Base-by-base conservation (phyloP, 371 early-diverging fungal genomes). In the Mucor lusitanicus region DNA sequence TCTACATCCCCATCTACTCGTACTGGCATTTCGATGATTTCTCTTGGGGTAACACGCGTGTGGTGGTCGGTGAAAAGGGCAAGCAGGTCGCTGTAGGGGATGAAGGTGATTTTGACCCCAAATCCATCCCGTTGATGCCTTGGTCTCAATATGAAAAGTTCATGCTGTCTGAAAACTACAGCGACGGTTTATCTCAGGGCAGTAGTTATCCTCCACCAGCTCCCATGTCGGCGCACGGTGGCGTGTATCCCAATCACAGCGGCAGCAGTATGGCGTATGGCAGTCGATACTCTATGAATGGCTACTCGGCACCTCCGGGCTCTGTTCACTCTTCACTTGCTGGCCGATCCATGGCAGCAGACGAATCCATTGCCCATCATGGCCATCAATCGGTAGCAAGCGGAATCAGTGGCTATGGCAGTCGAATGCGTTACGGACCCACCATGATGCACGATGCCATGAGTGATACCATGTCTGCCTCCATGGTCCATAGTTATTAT, bases 1-100 rank as follows among this genome's bases (percentile, higher is more conserved):
- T 94, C 73, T 84, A 90, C 32, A 88, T 94, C 66, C 95, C 95
- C 5, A 65, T 95, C 61, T 95, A 94, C 70, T 84, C 94, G 28
- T 96, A 94, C 92, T 97, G 96, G 96, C 95, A 96, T 82, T 95
- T 97, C 82, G 97, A 98, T 75, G 97, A 97, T 73, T 97, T 97
- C 75, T 94, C 95, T 1, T 98, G 99, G 98, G 99, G 99, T 77
- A 95, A 96, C 75, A 99, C 99, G 15, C 92, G 99, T 74, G 74
- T 91, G 37, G 94, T 94, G 1, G 80, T 91, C 6, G 95, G 91
- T 55, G 91, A 90, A 19, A 90, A 89, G 19, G 91, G 91, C 28
- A 88, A 91, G 69, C 91, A 93, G 82, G 74, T 81, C 37, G 70
- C 61, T 27, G 73, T 72, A 0, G 75, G 74, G 0, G 81, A 85